Conservation (phyloP, 331 rosid genomes). For the Saraca asoca region DNA sequence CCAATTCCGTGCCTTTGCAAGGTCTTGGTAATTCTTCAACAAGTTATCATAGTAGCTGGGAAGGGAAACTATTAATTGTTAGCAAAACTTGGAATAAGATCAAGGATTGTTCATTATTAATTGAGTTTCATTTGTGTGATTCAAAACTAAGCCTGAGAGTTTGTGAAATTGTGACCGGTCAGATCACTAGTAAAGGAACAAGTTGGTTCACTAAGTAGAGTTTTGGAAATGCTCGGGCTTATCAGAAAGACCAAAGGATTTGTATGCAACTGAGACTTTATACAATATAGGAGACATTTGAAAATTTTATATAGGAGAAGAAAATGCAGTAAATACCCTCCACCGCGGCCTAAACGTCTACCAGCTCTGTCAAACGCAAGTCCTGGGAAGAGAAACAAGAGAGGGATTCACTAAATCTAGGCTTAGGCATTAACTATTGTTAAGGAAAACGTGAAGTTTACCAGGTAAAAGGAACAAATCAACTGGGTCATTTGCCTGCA, state of each 20-base stretch:
- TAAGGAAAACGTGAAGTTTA: constrained; percentile 29
- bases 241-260: background rate
- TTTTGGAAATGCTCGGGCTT: background rate
- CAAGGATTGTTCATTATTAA: background rate
- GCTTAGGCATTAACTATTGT: constrained; percentile 4
- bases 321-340: constrained; percentile 65
- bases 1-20: constrained; percentile 73
- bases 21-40: constrained; percentile 72
- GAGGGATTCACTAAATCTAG: constrained; percentile 13
- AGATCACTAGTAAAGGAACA: constrained; percentile 2
- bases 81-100: constrained; percentile 18
- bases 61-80: constrained; percentile 15
- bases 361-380: constrained; percentile 92
- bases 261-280: constrained; percentile 7
- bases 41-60: constrained; percentile 84
- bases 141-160: constrained; percentile 25
- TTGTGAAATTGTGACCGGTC: background rate
- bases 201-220: constrained; percentile 8
- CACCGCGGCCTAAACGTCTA: constrained; percentile 96
- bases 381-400: constrained; percentile 50
- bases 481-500: constrained; percentile 86
- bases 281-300: constrained; percentile 19
- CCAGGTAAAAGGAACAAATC: constrained; percentile 94
- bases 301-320: constrained; percentile 28
- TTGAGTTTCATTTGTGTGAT: background rate